phyloP scores from a whole-genome alignment of 768 basidiomycete genomes.

The Galerina sulciceps region DNA sequence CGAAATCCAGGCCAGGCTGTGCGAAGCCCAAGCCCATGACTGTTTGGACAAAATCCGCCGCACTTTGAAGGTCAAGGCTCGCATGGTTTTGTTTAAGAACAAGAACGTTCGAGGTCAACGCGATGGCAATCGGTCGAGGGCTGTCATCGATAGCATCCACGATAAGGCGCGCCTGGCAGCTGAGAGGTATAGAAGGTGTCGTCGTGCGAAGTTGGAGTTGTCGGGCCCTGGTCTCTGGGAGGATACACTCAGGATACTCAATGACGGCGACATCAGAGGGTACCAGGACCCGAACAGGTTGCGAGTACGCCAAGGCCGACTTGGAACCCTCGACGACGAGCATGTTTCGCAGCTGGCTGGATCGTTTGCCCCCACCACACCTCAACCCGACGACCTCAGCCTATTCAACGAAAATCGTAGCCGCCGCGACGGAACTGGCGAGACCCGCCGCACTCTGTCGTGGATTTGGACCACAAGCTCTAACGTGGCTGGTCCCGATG shows the following conservation, averaged over 20 bases:
- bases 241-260: not conserved
- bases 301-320: not conserved
- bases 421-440: constrained; percentile 6
- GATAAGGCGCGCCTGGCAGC: not conserved
- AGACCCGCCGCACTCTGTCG: constrained; percentile 1
- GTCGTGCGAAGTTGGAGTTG: constrained; percentile 11
- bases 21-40: constrained; percentile 9
- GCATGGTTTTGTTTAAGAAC: constrained; percentile 5
- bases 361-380: not conserved
- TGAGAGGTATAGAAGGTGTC: constrained; percentile 6
- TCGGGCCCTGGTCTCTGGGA: constrained; percentile 15
- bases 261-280: constrained; percentile 12
- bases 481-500: not conserved
- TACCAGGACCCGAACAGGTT: constrained; percentile 15
- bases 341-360: not conserved
- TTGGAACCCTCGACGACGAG: constrained; percentile 23
- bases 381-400: not conserved
- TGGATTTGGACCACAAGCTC: constrained; percentile 2
- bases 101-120: constrained; percentile 3
- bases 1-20: constrained; percentile 7
- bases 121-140: not conserved
- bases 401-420: not conserved
- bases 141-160: constrained; percentile 12
- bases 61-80: constrained; percentile 8
- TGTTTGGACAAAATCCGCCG: constrained; percentile 3